Conservation (phyloP, 129 eudicot genomes). For the Flaveria bidentis region DNA sequence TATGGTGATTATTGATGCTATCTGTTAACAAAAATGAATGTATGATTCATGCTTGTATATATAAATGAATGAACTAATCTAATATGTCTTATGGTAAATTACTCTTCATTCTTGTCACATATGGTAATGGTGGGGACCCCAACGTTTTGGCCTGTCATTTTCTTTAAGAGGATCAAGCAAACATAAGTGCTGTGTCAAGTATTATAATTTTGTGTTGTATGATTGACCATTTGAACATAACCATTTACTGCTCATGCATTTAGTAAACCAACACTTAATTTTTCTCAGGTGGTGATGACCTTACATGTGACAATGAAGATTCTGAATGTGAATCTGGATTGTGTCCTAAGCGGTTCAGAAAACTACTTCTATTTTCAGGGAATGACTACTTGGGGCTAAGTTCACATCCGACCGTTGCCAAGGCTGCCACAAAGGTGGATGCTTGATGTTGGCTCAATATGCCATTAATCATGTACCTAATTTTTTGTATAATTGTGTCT, state of each 20-base stretch:
- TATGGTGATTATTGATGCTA: not conserved
- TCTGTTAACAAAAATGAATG: not conserved
- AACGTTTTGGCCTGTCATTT: not conserved
- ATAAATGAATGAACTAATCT: not conserved
- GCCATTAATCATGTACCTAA: not conserved
- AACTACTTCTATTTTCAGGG: constrained; percentile 85
- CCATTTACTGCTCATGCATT: not conserved
- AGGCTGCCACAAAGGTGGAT: constrained; percentile 71
- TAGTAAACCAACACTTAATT: not conserved
- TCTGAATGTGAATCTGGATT: constrained; percentile 31
- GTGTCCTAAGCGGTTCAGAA: constrained; percentile 40
- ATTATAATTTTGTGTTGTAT: constrained; percentile 5
- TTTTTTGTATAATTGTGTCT: constrained; percentile 1
- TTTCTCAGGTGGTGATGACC: constrained; percentile 67
- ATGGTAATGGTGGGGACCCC: not conserved
- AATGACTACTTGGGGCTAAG: constrained; percentile 95
- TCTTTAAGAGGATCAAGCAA: not conserved
- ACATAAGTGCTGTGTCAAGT: not conserved
- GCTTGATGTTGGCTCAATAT: constrained; percentile 12
- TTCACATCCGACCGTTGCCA: constrained; percentile 80
- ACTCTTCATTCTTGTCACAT: not conserved
- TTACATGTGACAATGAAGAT: constrained; percentile 23
- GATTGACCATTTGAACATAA: constrained; percentile 14
- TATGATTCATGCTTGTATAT: not conserved
- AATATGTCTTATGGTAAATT: not conserved